These are phyloP conservation scores for Didymella keratinophila DNA, from an alignment of 2,329 filamentous ascomycete species.

Conservation along the genomic window DNA sequence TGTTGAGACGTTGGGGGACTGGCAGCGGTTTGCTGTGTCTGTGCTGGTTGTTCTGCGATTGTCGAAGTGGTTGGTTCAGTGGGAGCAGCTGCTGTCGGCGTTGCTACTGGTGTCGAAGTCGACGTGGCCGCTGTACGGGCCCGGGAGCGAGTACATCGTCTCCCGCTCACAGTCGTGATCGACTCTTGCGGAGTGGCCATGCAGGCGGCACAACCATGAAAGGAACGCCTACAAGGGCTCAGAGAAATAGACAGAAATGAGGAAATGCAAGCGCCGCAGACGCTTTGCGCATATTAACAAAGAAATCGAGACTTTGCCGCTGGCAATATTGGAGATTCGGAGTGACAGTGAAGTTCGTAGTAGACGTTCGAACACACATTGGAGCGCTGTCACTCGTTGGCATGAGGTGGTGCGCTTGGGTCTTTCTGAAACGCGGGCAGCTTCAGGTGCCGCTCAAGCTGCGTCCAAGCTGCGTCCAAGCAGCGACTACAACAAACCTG, in stretches of 20 bases:
- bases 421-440: slow-evolving; percentile 46
- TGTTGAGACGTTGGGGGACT: slow-evolving; percentile 24
- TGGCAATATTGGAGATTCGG: slow-evolving; percentile 33
- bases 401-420: slow-evolving; percentile 44
- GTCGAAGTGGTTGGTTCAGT: slow-evolving; percentile 33
- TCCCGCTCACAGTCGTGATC: slow-evolving; percentile 50
- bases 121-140: slow-evolving; percentile 43
- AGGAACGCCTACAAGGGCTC: slow-evolving; percentile 40
- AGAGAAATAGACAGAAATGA: slow-evolving; percentile 41
- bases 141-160: slow-evolving; percentile 51
- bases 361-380: slow-evolving; percentile 36
- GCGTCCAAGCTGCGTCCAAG: slow-evolving; percentile 41
- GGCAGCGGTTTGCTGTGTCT: slow-evolving; percentile 33
- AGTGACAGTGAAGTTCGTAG: slow-evolving; percentile 36
- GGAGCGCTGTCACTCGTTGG: slow-evolving; percentile 47
- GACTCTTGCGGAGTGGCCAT: slow-evolving; percentile 51
- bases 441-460: slow-evolving; percentile 48
- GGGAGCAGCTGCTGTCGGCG: slow-evolving; percentile 29
- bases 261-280: slow-evolving; percentile 41
- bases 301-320: slow-evolving; percentile 38
- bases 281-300: slow-evolving; percentile 50
- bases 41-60: slow-evolving; percentile 29
- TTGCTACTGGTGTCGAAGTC: slow-evolving; percentile 25
- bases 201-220: slow-evolving; percentile 45
- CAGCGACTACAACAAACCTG: slow-evolving; percentile 48